Percentiles rank a stretch among this genome's conserved stretches.
Conservation (phyloP, 1,284 basidiomycete genomes). For the Ustilago sp. region DNA sequence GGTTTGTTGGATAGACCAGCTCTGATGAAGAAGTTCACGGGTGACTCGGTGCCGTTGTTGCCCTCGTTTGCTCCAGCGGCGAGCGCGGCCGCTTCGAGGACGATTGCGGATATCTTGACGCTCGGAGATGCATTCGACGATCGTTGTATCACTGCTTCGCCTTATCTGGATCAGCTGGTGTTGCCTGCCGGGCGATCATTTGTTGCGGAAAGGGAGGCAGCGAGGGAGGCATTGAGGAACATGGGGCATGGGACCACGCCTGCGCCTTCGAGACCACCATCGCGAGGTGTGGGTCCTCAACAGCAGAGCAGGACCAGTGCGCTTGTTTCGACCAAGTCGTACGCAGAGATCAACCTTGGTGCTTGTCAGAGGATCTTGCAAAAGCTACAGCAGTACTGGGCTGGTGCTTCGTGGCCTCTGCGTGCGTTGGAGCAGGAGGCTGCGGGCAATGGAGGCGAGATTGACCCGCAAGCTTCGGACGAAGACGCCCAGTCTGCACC, state of each 20-base stretch:
- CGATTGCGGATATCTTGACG: slow-evolving; percentile 59
- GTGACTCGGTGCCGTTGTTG: slow-evolving; percentile 39
- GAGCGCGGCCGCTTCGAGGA: slow-evolving; percentile 50
- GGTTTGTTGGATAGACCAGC: slow-evolving; percentile 57
- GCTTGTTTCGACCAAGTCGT: slow-evolving; percentile 46
- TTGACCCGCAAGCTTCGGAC: slow-evolving; percentile 54
- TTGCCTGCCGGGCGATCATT: slow-evolving; percentile 57
- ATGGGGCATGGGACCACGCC: slow-evolving; percentile 52
- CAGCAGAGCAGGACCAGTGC: slow-evolving; percentile 36
- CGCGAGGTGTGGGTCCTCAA: slow-evolving; percentile 23
- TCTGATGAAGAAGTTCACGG: slow-evolving; percentile 53
- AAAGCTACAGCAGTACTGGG: slow-evolving; percentile 56
- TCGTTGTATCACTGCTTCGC: slow-evolving; percentile 47
- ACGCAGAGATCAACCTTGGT: slow-evolving; percentile 54
- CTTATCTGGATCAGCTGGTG: slow-evolving; percentile 60
- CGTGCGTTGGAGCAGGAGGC: slow-evolving; percentile 59
- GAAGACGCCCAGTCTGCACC: slow-evolving; percentile 58
- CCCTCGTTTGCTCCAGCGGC: slow-evolving; percentile 49
- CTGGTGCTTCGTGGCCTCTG: slow-evolving; percentile 56
- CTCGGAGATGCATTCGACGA: slow-evolving; percentile 53
- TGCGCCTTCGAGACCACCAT: slow-evolving; percentile 37
- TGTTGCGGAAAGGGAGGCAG: slow-evolving; percentile 54
- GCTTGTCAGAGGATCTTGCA: slow-evolving; percentile 53
- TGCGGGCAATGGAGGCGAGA: slow-evolving; percentile 39
- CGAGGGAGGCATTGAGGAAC: slow-evolving; percentile 46